Percentiles rank a stretch among this genome's conserved stretches.
These are phyloP conservation scores for Cytospora leucostoma DNA, from an alignment of 2,329 filamentous ascomycete species.

Conservation along the genomic window DNA sequence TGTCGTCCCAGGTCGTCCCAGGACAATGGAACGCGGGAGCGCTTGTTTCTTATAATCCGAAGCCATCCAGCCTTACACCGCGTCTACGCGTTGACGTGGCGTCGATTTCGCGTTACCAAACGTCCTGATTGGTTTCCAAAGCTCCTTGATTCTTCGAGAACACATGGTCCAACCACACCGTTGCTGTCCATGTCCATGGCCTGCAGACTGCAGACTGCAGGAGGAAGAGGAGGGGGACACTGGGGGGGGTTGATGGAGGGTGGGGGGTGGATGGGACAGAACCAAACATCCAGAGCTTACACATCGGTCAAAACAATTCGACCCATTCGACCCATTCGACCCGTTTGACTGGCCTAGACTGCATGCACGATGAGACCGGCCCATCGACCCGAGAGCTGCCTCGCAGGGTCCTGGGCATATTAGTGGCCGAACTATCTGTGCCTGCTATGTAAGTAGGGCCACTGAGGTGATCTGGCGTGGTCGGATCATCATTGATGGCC, in stretches of 20 bases:
- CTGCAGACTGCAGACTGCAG: background rate
- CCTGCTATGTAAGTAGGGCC: conserved; percentile 1
- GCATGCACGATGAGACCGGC: conserved; percentile 27
- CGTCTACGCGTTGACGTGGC: conserved; percentile 26
- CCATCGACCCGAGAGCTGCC: conserved; percentile 20
- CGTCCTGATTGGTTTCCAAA: conserved; percentile 8
- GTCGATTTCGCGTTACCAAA: conserved; percentile 18
- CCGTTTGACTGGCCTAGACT: conserved; percentile 27
- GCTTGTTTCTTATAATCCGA: conserved; percentile 21
- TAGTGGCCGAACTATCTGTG: conserved; percentile 12
- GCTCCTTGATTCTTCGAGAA: conserved; percentile 8
- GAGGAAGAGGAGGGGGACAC: background rate
- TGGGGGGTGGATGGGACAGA: conserved; percentile 3
- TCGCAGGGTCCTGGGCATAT: background rate
- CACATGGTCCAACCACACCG: conserved; percentile 10
- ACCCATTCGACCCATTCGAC: conserved; percentile 5
- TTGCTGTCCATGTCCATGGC: conserved; percentile 13
- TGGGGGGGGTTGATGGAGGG: background rate
- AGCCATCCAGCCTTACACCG: conserved; percentile 21
- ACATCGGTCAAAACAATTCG: background rate
- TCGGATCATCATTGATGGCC: conserved; percentile 23
- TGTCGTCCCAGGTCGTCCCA: background rate
- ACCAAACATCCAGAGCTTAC: conserved; percentile 9
- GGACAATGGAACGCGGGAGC: conserved; percentile 16
- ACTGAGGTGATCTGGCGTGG: conserved; percentile 23